Base-by-base conservation (phyloP, 805 yeast genomes). In the Kregervanrija fluxuum region DNA sequence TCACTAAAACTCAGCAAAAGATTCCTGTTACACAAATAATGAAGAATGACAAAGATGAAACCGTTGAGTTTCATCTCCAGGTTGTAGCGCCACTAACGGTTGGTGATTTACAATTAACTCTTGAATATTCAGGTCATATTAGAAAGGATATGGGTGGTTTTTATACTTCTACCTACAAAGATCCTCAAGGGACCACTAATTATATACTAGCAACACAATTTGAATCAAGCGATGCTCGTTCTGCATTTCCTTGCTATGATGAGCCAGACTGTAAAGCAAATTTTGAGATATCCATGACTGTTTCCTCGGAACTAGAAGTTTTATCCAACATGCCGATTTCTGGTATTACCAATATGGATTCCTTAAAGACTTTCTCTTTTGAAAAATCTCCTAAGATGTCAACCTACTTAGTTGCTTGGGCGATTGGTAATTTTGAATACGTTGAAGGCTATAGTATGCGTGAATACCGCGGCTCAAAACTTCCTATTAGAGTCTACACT, bases 61-160 rank as follows among this genome's bases (percentile, higher is more conserved):
- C 78, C 35, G 78, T 80, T 40, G 73, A 75, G 39, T 71, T 88
- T 59, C 67, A 69, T 40, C 77, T 90, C 48, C 32, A 33, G 2
- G 12, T 33, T 3, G 75, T 69, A 40, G 53, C 61, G n/a, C 50
- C 54, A 15, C 54, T 68, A 15, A 38, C 49, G 13, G 59, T 54
- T 10, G 71, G 70, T 14, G 40, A 42, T 1, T 40, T 51, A 10
- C 49, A 66, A 15, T 62, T 72, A 15, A 51, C 55, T 4, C 54
- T 75, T 11, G 48, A 53, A 3, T 77, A 67, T 54, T 51, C 50
- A 15, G 81, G 75, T 32, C 53, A 52, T n/a, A 67, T 77, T 50
- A 75, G 75, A 56, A 67, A 69, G 15, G 77, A 77, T 52, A 75
- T 77, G 80, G 73, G 74, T 4, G 81, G 80, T 3, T 74, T 77